phyloP scores from a whole-genome alignment of 1,284 basidiomycete genomes.

The Veloboletus limbatus region DNA sequence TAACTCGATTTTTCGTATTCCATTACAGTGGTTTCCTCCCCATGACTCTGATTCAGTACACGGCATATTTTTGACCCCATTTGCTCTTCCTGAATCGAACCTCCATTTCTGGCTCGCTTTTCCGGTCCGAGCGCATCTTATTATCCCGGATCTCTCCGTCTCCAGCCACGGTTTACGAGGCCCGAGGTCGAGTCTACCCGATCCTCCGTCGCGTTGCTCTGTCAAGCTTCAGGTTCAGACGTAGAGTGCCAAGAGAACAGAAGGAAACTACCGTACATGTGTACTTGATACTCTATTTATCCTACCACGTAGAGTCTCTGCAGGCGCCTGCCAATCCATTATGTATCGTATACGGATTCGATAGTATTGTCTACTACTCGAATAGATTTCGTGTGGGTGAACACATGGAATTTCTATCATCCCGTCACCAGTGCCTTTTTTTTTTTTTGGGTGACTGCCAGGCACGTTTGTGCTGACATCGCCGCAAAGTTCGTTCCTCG shows the following conservation, averaged over 20 bases:
- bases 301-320: conserved; percentile 18
- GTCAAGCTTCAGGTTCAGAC: background rate
- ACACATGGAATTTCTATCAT: too few relatives aligned
- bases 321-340: too few relatives aligned
- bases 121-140: conserved; percentile 9
- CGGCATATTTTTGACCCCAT: conserved; percentile 13
- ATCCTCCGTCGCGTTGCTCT: conserved; percentile 2
- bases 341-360: too few relatives aligned
- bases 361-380: too few relatives aligned
- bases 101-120: conserved; percentile 7
- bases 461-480: too few relatives aligned
- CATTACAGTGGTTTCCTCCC: conserved; percentile 18
- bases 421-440: too few relatives aligned
- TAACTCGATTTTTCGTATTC: conserved; percentile 21
- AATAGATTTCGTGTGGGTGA: too few relatives aligned
- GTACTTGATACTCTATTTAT: conserved; percentile 30
- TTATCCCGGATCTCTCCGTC: conserved; percentile 25
- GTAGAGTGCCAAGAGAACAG: conserved; percentile 5
- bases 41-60: conserved; percentile 19
- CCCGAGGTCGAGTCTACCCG: conserved; percentile 6
- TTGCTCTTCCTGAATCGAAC: conserved; percentile 24
- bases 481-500: too few relatives aligned
- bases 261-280: conserved; percentile 15
- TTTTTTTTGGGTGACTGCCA: too few relatives aligned
- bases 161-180: conserved; percentile 7